Evolutionary conservation across 1,284 basidiomycete genomes (phyloP).

Genomic region (Gymnopus androsaceus): DNA sequence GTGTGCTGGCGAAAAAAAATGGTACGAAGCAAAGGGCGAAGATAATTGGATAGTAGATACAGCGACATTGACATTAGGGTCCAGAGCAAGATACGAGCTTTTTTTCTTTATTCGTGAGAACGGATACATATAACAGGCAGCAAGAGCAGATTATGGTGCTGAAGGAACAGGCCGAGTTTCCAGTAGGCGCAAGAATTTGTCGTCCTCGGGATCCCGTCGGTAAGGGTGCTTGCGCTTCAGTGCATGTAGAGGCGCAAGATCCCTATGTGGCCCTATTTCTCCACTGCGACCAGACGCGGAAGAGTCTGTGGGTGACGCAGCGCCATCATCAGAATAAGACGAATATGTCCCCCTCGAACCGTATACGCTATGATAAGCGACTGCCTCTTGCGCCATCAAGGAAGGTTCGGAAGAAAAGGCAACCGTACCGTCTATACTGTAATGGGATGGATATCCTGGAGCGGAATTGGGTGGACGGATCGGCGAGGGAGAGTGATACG

Average conservation of each 20-base stretch:
- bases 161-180: conserved; percentile 13
- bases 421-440: neutral
- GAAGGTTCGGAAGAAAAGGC: neutral
- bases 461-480: neutral
- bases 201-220: conserved; percentile 62
- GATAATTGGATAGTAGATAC: too few relatives aligned
- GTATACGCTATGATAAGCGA: neutral
- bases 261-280: conserved; percentile 35
- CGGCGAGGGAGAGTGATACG: neutral
- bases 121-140: too few relatives aligned
- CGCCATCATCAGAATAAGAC: conserved; percentile 7
- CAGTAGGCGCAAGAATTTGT: conserved; percentile 56
- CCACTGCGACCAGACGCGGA: conserved; percentile 22
- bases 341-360: too few relatives aligned
- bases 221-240: conserved; percentile 58
- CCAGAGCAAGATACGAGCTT: too few relatives aligned
- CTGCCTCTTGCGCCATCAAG: neutral
- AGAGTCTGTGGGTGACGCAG: conserved; percentile 8
- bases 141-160: conserved; percentile 5
- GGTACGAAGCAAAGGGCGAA: too few relatives aligned
- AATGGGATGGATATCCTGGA: neutral
- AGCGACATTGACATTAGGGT: too few relatives aligned
- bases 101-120: too few relatives aligned
- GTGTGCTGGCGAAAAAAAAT: too few relatives aligned
- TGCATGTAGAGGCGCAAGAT: conserved; percentile 48